Conservation (phyloP, 192 early-diverging fungal genomes). For the Dissophora ornata region DNA sequence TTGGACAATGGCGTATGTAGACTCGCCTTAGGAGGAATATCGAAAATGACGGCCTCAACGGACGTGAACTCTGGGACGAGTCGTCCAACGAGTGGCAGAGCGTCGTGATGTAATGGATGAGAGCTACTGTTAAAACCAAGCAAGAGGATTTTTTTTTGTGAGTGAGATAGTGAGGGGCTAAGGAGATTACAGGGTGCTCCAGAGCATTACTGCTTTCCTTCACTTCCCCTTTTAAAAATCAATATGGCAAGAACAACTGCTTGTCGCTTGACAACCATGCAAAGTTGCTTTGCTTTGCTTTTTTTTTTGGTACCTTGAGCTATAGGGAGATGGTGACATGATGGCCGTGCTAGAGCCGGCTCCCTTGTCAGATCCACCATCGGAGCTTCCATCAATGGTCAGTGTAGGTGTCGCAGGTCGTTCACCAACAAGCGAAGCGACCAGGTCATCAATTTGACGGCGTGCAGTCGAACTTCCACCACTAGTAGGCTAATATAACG, state of each 20-base stretch:
- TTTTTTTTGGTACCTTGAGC: conserved; percentile 49
- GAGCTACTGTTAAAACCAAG: conserved; percentile 8
- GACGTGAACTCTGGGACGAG: conserved; percentile 74
- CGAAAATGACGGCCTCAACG: conserved; percentile 83
- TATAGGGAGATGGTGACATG: conserved; percentile 57
- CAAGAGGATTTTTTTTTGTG: too few species aligned
- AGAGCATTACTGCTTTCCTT: too few species aligned
- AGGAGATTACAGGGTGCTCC: too few species aligned
- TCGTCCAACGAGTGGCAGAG: conserved; percentile 11
- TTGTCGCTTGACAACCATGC: too few species aligned
- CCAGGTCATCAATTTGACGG: conserved; percentile 86
- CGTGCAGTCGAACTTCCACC: conserved; percentile 20
- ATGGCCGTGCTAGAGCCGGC: conserved; percentile 39
- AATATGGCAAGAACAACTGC: too few species aligned
- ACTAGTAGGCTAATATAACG: conserved; percentile 9
- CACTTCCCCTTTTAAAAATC: too few species aligned
- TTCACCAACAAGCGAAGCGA: conserved; percentile 86
- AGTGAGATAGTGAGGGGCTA: neutral
- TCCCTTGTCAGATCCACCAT: conserved; percentile 59
- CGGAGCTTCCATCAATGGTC: conserved; percentile 54
- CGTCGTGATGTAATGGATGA: conserved; percentile 11
- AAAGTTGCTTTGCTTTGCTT: too few species aligned
- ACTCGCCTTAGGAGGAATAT: conserved; percentile 84
- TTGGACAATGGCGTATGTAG: too few species aligned
- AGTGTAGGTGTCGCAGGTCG: conserved; percentile 51